Evolutionary conservation across 208 protist genomes (phyloP).

Genomic region (Leishmania lainsoni): DNA sequence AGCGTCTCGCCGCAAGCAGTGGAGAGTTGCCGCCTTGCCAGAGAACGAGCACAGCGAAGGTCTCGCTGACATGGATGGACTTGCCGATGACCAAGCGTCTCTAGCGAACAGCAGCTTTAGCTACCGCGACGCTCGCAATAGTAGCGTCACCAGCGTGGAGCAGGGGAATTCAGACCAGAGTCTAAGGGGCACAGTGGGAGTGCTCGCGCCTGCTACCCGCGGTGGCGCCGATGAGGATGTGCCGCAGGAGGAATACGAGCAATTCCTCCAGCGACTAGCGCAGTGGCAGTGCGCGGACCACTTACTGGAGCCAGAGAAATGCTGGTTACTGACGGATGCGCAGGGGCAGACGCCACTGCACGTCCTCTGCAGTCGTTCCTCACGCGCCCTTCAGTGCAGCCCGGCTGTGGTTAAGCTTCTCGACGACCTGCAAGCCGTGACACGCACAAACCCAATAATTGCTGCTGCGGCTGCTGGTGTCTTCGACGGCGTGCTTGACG

Average conservation of each 20-base stretch:
- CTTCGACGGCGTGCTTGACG: background rate
- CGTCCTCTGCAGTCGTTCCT: conserved; percentile 52
- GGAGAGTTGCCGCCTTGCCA: background rate
- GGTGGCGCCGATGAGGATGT: background rate
- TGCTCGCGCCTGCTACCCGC: background rate
- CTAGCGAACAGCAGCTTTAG: conserved; percentile 19
- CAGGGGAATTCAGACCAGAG: background rate
- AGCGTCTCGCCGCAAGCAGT: background rate
- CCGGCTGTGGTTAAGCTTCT: conserved; percentile 45
- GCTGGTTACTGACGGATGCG: conserved; percentile 53
- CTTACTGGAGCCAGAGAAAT: conserved; percentile 22
- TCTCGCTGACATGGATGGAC: background rate
- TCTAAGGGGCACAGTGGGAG: background rate
- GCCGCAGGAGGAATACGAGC: conserved; percentile 10
- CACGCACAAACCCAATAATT: conserved; percentile 1
- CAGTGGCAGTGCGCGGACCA: conserved; percentile 23
- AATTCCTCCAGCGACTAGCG: conserved; percentile 10
- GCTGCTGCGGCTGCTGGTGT: background rate
- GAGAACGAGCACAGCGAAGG: background rate
- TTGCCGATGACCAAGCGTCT: conserved; percentile 6
- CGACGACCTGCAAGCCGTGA: conserved; percentile 19
- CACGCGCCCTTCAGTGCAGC: conserved; percentile 28
- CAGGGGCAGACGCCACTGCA: conserved; percentile 59
- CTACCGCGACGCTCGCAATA: conserved; percentile 10
- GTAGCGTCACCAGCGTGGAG: conserved; percentile 24